Evolutionary conservation across 202 grass and related monocot species (phyloP).

Genomic region (Dendrocalamus latiflorus): DNA sequence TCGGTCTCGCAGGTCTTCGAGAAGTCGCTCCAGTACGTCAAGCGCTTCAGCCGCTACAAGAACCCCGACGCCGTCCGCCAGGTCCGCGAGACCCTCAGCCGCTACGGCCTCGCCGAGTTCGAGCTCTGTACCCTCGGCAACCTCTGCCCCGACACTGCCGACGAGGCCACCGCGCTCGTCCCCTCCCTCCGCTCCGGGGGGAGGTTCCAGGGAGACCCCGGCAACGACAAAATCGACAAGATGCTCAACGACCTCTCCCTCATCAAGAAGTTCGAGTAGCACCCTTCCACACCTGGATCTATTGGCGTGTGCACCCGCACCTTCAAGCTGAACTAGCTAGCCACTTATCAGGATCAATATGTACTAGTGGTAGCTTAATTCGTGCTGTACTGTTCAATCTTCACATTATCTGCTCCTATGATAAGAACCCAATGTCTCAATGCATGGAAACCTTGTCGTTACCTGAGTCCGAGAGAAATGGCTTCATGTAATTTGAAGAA

Average conservation of each 20-base stretch:
- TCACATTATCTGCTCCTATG: neutral
- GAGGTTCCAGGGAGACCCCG: conserved; percentile 22
- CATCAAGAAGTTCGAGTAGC: conserved; percentile 93
- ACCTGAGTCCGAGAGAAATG: no score
- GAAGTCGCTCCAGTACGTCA: conserved; percentile 92
- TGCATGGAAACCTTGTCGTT: no score
- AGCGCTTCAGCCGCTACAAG: conserved; percentile 95
- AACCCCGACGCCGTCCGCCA: conserved; percentile 90
- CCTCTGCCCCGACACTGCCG: conserved; percentile 80
- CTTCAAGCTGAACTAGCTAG: no score
- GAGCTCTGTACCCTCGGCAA: conserved; percentile 88
- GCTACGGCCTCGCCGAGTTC: conserved; percentile 45
- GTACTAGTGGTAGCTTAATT: neutral
- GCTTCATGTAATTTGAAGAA: no score
- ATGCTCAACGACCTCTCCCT: conserved; percentile 88
- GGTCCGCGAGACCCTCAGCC: conserved; percentile 74
- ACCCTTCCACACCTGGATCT: neutral
- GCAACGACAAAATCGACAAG: conserved; percentile 66
- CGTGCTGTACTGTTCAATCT: neutral
- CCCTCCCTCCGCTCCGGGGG: conserved; percentile 61
- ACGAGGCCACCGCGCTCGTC: conserved; percentile 80
- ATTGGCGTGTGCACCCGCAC: no score
- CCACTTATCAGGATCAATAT: neutral
- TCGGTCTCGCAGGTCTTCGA: conserved; percentile 71
- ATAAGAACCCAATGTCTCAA: no score